phyloP scores from a whole-genome alignment of 2,329 filamentous ascomycete species.

The Fusarium subglutinans region DNA sequence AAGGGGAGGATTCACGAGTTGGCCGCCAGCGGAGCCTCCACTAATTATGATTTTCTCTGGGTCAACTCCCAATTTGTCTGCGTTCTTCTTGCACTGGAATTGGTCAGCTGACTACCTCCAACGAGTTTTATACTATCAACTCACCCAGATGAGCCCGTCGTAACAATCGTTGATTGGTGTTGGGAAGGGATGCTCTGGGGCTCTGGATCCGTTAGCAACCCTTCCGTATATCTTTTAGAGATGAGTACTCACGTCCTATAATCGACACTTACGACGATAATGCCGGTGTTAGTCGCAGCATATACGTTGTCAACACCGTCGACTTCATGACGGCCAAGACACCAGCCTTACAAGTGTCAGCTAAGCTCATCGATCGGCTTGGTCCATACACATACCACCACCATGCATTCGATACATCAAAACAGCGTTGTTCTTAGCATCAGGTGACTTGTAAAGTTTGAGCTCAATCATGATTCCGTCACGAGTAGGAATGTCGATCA shows the following conservation, averaged over 20 bases:
- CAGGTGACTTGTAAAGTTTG: conserved; percentile 30
- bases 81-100: conserved; percentile 34
- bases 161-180: conserved; percentile 34
- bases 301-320: conserved; percentile 38
- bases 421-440: conserved; percentile 11
- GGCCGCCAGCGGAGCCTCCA: conserved; percentile 36
- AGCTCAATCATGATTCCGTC: conserved; percentile 33
- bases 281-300: conserved; percentile 17
- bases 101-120: not conserved
- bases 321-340: conserved; percentile 35
- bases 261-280: conserved; percentile 39
- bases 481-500: conserved; percentile 22
- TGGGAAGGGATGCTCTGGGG: conserved; percentile 37
- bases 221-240: rapidly evolving
- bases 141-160: conserved; percentile 38
- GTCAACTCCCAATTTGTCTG: conserved; percentile 19
- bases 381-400: conserved; percentile 21
- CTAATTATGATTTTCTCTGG: conserved; percentile 32
- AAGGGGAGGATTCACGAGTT: conserved; percentile 10
- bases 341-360: conserved; percentile 24
- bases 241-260: conserved; percentile 27
- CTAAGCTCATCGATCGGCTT: not conserved
- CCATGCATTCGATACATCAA: conserved; percentile 41
- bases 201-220: not conserved
- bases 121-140: not conserved